A percentile compares a stretch with the other conserved stretches of the same genome.
phyloP scores from a whole-genome alignment of 441 rosid genomes.

The Eutrema salsugineum region DNA sequence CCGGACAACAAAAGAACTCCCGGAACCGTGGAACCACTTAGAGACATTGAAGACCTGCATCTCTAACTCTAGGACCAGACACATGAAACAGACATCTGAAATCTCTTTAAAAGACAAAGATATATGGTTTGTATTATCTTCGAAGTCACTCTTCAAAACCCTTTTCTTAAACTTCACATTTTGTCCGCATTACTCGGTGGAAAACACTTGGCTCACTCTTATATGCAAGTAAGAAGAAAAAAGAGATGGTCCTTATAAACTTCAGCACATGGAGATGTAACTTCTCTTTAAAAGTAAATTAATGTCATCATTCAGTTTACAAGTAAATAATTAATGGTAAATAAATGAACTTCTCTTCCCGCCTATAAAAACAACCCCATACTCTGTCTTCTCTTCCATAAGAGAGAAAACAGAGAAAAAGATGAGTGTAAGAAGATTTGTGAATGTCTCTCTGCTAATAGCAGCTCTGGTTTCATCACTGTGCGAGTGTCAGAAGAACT shows the following conservation, averaged over 20 bases:
- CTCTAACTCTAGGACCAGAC: conserved; percentile 28
- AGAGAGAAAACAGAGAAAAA: neutral
- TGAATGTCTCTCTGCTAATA: conserved; percentile 19
- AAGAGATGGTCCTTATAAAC: conserved; percentile 27
- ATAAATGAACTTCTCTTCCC: conserved; percentile 10
- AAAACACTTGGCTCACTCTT: conserved; percentile 30
- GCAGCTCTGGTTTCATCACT: conserved; percentile 24
- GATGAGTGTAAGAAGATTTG: conserved; percentile 16
- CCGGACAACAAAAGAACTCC: conserved; percentile 40
- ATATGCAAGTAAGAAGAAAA: conserved; percentile 1
- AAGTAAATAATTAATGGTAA: neutral
- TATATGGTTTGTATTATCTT: conserved; percentile 26
- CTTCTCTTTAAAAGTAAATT: conserved; percentile 3
- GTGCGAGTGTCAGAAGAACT: conserved; percentile 36
- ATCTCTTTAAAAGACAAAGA: neutral
- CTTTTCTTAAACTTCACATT: conserved; percentile 31
- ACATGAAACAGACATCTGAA: conserved; percentile 13
- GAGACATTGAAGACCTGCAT: conserved; percentile 79
- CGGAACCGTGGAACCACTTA: conserved; percentile 27
- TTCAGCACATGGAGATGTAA: conserved; percentile 8
- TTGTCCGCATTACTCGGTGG: conserved; percentile 14
- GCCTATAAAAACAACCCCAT: conserved; percentile 19
- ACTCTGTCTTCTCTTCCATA: conserved; percentile 2
- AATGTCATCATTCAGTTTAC: neutral
- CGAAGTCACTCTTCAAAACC: conserved; percentile 18